Base-by-base conservation (phyloP, 139 green algal genomes). In the Ettlia oleoabundans region DNA sequence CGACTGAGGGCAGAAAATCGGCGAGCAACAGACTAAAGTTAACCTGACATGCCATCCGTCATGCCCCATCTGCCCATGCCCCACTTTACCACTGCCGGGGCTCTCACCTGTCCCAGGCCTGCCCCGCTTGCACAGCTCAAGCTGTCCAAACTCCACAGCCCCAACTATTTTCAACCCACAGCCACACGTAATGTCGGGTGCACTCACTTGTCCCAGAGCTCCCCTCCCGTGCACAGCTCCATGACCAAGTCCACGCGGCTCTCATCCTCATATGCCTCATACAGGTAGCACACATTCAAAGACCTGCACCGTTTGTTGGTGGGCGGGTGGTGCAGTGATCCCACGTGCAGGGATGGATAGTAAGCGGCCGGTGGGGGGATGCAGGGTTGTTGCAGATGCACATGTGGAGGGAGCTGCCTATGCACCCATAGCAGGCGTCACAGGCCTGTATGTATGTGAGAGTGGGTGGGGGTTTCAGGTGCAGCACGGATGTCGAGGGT, bases 231-330 rank as follows among this genome's bases (percentile, higher is more conserved):
- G 78, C 91, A 95, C 41, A 95, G 80, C 87, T 97, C 92, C 88
- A 97, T 91, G 15, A 97, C 92, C 22, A 97, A 61, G 76, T 94
- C 82, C 8, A 97, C 92, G 26, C 80, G 81, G 52, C 78, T 55
- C 24, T 91, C 81, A 33, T 92, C 90, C 73, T 97, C 93, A 76
- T 88, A 97, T 24, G 82, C 91, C 22, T 88, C 90, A 68, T 92
- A 91, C 62, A 94, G 52, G 71, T 94, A 89, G 10, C 86, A 89
- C 51, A 94, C 85, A 43, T 94, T 96, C 15, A 96, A 82, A 3
- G 84, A 91, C 40, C 84, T 80, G 73, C 51, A 22, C n/a, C n/a
- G n/a, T n/a, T n/a, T 6, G 28, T 22, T 13, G 67, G 2, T 38
- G 6, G 35, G 65, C 19, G 13, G 35, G 65, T 18, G 3, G 65